Base-by-base conservation (phyloP, 2,329 filamentous ascomycete species). In the Penicillium sp. region DNA sequence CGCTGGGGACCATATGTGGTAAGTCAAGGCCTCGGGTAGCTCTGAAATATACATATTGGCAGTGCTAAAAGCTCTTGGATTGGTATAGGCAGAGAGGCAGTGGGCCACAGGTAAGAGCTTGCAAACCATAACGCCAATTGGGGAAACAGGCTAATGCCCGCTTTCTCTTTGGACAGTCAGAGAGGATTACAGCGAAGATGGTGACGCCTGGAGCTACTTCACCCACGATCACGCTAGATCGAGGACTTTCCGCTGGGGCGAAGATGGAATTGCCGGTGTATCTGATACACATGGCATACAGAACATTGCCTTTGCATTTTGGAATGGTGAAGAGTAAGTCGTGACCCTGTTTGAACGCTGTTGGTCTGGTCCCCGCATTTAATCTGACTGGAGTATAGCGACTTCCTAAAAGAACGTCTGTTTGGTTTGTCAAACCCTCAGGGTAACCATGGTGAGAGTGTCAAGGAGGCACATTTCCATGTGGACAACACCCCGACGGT, bases 391-490 rank as follows among this genome's bases (percentile, higher is more conserved):
- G 21, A 19, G 28, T 32, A 29, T 8, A 95, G 89, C 69, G 85
- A 88, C 49, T 95, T 91, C 66, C 77, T 97, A 61, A 97, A 97
- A 71, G 93, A 97, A 70, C 84, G 93, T 56, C 80, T 97, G 4
- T 97, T 96, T 65, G 91, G 91, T 48, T 77, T 97, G 48, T 95
- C 91, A 44, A 97, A 97, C 67, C 90, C 91, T 3, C 88, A 97
- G 72, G 91, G 91, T 58, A 96, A 96, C 65, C 93, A 97, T 73
- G 93, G 93, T 57, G 93, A 97, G 73, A 94, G 88, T 67, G 79
- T 97, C 75, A 97, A 96, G 71, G 91, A 97, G 73, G 88, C 87
- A 48, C 89, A 97, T 72, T 97, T 96, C 64, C 91, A 97, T 69
- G 73, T 96, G 51, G 91, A 97, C 71, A 97, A 97, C 68, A 95